Conservation (phyloP, 2,329 filamentous ascomycete genomes). For the Celoporthe dispersa region DNA sequence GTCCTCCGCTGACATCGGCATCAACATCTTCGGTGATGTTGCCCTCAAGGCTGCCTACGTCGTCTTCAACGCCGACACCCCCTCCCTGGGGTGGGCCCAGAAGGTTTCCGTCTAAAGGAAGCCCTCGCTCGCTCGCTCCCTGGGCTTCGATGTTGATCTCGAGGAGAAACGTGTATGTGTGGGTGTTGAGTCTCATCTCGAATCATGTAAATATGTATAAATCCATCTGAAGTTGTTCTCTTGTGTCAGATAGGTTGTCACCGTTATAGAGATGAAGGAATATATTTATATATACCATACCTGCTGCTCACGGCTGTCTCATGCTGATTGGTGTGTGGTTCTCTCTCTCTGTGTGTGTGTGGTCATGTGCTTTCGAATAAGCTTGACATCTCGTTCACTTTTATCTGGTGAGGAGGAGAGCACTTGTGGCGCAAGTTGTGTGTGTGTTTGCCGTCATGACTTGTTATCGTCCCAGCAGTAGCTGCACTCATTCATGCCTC, state of each 20-base stretch:
- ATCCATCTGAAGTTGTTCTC: background rate
- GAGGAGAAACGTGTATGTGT: background rate
- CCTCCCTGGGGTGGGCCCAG: constrained; percentile 22
- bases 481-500: background rate
- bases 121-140: background rate
- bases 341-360: background rate
- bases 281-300: background rate
- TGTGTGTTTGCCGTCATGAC: background rate
- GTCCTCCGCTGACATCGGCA: constrained; percentile 56
- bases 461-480: background rate
- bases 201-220: constrained; percentile 3
- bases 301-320: background rate
- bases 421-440: background rate
- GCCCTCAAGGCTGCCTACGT: constrained; percentile 73
- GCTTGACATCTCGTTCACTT: background rate
- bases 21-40: constrained; percentile 71
- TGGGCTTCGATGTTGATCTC: background rate
- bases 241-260: constrained; percentile 4
- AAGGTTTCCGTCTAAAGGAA: constrained; percentile 11
- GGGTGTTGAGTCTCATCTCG: background rate
- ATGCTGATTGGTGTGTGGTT: background rate
- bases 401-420: background rate
- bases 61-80: constrained; percentile 58
- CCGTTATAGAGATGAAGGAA: constrained; percentile 5
- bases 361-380: background rate